Evolutionary conservation across 2,329 filamentous ascomycete species (phyloP).

Genomic region (Fusarium sp.): DNA sequence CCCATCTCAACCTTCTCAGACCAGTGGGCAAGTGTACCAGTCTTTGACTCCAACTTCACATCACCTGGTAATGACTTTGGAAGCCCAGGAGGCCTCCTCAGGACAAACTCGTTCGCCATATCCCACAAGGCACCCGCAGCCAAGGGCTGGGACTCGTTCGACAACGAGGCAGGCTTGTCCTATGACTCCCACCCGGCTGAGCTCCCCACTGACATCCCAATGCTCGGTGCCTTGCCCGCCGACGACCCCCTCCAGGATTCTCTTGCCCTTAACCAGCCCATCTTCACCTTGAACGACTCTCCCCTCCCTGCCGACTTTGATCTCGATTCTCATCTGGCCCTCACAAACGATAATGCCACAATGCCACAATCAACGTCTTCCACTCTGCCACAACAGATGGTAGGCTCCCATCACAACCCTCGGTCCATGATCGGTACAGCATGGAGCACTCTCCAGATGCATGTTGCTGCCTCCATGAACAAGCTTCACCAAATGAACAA

Average conservation of each 20-base stretch:
- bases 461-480: constrained; percentile 59
- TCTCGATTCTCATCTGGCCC: constrained; percentile 54
- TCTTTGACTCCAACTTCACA: constrained; percentile 59
- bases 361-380: constrained; percentile 28
- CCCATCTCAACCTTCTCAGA: constrained; percentile 60
- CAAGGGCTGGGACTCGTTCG: constrained; percentile 43
- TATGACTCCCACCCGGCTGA: constrained; percentile 55
- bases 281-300: constrained; percentile 54
- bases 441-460: constrained; percentile 61
- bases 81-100: constrained; percentile 51
- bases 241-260: constrained; percentile 47
- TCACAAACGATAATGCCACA: constrained; percentile 50
- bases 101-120: constrained; percentile 40
- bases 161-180: constrained; percentile 48
- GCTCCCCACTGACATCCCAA: constrained; percentile 58
- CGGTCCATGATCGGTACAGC: constrained; percentile 57
- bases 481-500: constrained; percentile 57
- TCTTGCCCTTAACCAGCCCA: constrained; percentile 52
- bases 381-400: constrained; percentile 37
- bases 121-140: constrained; percentile 42
- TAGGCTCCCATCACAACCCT: constrained; percentile 46
- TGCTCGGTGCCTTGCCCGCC: constrained; percentile 49
- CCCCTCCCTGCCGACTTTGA: constrained; percentile 52
- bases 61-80: constrained; percentile 60
- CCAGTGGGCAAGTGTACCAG: constrained; percentile 57